A percentile compares a stretch with the other conserved stretches of the same genome.
Conservation (phyloP, 352 stramenopile species). For the Pythium oligandrum region DNA sequence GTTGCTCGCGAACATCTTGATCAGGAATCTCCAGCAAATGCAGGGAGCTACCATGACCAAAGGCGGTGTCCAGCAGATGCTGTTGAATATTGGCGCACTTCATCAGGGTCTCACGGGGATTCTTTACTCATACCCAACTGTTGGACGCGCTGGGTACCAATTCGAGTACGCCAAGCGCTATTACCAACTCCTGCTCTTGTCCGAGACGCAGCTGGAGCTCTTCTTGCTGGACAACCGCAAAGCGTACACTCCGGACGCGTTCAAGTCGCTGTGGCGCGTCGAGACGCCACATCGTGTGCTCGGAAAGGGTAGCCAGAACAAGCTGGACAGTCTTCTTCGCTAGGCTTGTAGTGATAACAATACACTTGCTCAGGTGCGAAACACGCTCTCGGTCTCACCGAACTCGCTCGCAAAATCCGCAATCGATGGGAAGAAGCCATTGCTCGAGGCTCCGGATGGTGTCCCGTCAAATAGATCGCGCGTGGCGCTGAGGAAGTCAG, state of each 20-base stretch:
- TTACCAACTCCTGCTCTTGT: slow-evolving; percentile 65
- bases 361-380: slow-evolving; percentile 28
- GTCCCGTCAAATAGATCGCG: slow-evolving; percentile 46
- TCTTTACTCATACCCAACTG: slow-evolving; percentile 62
- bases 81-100: slow-evolving; percentile 68
- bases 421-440: slow-evolving; percentile 43
- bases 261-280: slow-evolving; percentile 72
- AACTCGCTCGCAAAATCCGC: slow-evolving; percentile 40
- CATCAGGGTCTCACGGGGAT: slow-evolving; percentile 71
- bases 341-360: slow-evolving; percentile 19
- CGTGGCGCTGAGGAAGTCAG: slow-evolving; percentile 52
- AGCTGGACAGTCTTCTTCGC: slow-evolving; percentile 74
- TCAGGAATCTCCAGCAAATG: slow-evolving; percentile 65
- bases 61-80: slow-evolving; percentile 74
- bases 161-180: slow-evolving; percentile 80
- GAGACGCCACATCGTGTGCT: slow-evolving; percentile 70
- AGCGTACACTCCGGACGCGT: slow-evolving; percentile 49
- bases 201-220: slow-evolving; percentile 73
- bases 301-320: slow-evolving; percentile 73
- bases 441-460: slow-evolving; percentile 2
- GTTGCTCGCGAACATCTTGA: slow-evolving; percentile 56
- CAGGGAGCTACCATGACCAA: slow-evolving; percentile 52
- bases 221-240: slow-evolving; percentile 73
- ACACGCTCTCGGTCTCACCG: slow-evolving; percentile 37
- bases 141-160: slow-evolving; percentile 42